Percentiles rank a stretch among this genome's conserved stretches.
phyloP scores from a whole-genome alignment of 2,329 filamentous ascomycete species.

The Colletotrichum sp. region DNA sequence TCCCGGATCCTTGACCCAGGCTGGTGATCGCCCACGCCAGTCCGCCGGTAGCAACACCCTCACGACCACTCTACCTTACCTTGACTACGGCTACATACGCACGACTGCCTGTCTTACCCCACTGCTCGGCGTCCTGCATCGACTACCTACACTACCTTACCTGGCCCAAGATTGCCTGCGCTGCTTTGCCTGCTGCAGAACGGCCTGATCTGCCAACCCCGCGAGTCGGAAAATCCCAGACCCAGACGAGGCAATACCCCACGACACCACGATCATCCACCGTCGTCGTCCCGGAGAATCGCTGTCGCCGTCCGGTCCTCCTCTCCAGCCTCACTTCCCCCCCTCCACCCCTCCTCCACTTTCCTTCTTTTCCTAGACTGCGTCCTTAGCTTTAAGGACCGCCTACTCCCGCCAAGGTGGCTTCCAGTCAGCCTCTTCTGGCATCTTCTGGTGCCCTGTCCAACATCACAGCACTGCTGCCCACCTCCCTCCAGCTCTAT shows the following conservation, averaged over 20 bases:
- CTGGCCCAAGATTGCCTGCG: not conserved
- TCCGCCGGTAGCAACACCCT: not conserved
- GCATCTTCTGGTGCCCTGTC: conserved; percentile 69
- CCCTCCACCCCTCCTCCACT: conserved; percentile 14
- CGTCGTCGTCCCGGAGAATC: not conserved
- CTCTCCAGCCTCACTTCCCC: conserved; percentile 18
- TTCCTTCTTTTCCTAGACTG: conserved; percentile 1
- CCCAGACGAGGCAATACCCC: conserved; percentile 15
- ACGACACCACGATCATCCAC: conserved; percentile 12
- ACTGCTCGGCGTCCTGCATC: not conserved
- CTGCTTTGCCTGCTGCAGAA: conserved; percentile 5
- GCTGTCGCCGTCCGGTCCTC: not conserved
- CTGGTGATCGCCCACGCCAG: conserved; percentile 8
- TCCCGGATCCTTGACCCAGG: conserved; percentile 19
- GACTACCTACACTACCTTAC: not conserved
- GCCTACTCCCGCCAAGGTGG: conserved; percentile 59
- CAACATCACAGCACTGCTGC: conserved; percentile 59
- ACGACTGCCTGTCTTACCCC: not conserved
- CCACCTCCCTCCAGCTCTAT: conserved; percentile 54
- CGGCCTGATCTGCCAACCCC: conserved; percentile 18
- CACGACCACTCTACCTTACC: not conserved
- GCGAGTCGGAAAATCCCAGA: conserved; percentile 9
- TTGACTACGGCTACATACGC: not conserved
- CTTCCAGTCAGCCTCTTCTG: conserved; percentile 62
- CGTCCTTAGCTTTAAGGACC: conserved; percentile 27